Percentiles rank a stretch among this genome's conserved stretches.
Conservation (phyloP, 768 basidiomycete genomes). For the Auriscalpium microsporum region DNA sequence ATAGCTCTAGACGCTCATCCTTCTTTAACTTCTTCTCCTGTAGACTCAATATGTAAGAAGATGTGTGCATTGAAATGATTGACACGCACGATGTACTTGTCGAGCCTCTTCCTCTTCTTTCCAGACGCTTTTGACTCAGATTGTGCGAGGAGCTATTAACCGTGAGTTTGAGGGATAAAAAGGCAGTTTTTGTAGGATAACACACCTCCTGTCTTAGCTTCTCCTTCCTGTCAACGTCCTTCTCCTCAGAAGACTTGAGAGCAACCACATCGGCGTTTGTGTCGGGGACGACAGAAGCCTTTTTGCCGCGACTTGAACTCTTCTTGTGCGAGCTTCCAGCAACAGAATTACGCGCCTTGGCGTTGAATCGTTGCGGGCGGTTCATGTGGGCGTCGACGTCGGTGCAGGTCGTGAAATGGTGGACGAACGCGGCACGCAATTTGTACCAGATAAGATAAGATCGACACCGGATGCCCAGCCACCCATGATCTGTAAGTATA, state of each 20-base stretch:
- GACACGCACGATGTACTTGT: slow-evolving; percentile 38
- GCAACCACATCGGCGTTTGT: slow-evolving; percentile 18
- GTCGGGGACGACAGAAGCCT: slow-evolving; percentile 8
- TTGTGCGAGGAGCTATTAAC: slow-evolving; percentile 10
- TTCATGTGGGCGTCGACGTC: background rate
- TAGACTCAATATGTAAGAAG: background rate
- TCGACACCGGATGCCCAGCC: no score
- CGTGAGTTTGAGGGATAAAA: background rate
- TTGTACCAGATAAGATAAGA: no score
- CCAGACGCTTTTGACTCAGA: slow-evolving; percentile 28
- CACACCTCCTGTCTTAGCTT: slow-evolving; percentile 24
- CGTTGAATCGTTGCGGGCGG: slow-evolving; percentile 38
- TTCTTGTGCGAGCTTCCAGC: slow-evolving; percentile 56
- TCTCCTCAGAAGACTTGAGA: slow-evolving; percentile 21
- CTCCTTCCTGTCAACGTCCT: slow-evolving; percentile 20
- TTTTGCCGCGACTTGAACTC: slow-evolving; percentile 27
- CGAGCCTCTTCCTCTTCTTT: slow-evolving; percentile 44
- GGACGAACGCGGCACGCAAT: no score
- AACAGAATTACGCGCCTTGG: slow-evolving; percentile 58
- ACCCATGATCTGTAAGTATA: no score
- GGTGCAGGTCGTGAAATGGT: no score
- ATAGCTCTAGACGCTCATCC: slow-evolving; percentile 69
- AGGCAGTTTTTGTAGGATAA: background rate
- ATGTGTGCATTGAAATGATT: background rate
- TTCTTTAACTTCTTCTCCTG: slow-evolving; percentile 91